These are phyloP conservation scores for Neocallimastix lanati DNA, from an alignment of 192 early-diverging fungal species.

Conservation along the genomic window DNA sequence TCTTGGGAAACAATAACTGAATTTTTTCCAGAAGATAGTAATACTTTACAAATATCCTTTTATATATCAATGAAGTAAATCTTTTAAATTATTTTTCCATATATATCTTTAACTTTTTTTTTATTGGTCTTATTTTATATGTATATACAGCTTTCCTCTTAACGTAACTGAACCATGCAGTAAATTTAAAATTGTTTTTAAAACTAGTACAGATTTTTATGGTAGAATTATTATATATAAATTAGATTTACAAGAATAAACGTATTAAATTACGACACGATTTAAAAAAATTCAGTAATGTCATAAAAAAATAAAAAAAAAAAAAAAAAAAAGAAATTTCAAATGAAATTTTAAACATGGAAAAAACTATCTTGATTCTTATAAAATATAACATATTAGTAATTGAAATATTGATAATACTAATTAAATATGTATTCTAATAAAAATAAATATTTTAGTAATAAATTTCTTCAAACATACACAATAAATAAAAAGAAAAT, in stretches of 20 bases:
- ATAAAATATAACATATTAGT: too few species aligned
- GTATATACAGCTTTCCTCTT: conserved; percentile 14
- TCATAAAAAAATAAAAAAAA: too few species aligned
- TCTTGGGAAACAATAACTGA: conserved; percentile 13
- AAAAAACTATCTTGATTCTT: too few species aligned
- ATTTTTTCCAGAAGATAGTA: conserved; percentile 60
- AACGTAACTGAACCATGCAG: conserved; percentile 1
- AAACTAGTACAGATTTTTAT: conserved; percentile 65
- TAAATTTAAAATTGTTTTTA: conserved; percentile 47
- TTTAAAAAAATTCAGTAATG: too few species aligned
- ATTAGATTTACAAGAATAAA: conserved; percentile 26
- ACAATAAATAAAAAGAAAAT: too few species aligned
- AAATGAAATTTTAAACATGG: too few species aligned
- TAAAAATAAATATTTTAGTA: too few species aligned
- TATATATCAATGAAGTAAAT: neutral
- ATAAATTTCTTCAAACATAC: too few species aligned
- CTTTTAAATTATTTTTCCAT: neutral
- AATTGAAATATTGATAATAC: too few species aligned
- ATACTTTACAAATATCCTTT: conserved; percentile 30
- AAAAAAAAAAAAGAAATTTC: too few species aligned
- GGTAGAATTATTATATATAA: conserved; percentile 64
- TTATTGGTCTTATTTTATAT: neutral
- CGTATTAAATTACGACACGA: too few species aligned
- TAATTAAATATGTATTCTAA: too few species aligned
- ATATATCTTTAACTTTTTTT: neutral